Percentiles rank a stretch among this genome's conserved stretches.
These are phyloP conservation scores for Lepiota brunneoincarnata DNA, from an alignment of 768 basidiomycete species.

Conservation along the genomic window DNA sequence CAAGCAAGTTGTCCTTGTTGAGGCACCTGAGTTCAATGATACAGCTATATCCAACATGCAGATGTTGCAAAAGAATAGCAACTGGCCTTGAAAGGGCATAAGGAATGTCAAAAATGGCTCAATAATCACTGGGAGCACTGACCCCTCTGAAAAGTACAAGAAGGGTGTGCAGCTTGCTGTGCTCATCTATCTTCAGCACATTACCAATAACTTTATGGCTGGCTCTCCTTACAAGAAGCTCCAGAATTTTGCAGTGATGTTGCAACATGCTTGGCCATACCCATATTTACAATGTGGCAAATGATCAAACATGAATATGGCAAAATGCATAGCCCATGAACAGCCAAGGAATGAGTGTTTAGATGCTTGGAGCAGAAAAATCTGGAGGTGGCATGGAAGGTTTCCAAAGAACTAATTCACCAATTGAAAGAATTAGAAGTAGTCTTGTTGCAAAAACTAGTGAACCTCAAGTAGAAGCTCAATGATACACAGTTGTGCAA, in stretches of 20 bases:
- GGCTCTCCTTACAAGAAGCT: slow-evolving; percentile 31
- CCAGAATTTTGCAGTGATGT: slow-evolving; percentile 20
- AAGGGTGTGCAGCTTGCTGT: slow-evolving; percentile 24
- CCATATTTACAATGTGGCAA: slow-evolving; percentile 40
- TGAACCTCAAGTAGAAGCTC: slow-evolving; percentile 23
- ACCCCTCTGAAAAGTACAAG: slow-evolving; percentile 19
- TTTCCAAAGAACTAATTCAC: slow-evolving; percentile 21
- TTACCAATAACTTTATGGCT: slow-evolving; percentile 34
- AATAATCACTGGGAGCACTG: neutral
- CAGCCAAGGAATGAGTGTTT: slow-evolving; percentile 22
- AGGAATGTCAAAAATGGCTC: neutral
- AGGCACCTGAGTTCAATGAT: slow-evolving; percentile 35
- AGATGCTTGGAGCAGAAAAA: slow-evolving; percentile 20
- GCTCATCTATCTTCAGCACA: slow-evolving; percentile 37
- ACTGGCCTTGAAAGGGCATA: slow-evolving; percentile 23
- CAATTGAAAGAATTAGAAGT: slow-evolving; percentile 12
- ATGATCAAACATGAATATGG: slow-evolving; percentile 20
- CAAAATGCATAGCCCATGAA: slow-evolving; percentile 18
- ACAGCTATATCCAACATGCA: slow-evolving; percentile 30
- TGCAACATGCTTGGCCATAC: slow-evolving; percentile 26
- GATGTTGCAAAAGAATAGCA: slow-evolving; percentile 34
- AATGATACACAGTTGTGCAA: slow-evolving; percentile 29
- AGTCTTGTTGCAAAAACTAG: slow-evolving; percentile 29
- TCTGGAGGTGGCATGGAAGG: slow-evolving; percentile 23
- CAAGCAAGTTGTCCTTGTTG: slow-evolving; percentile 31